phyloP scores from a whole-genome alignment of 306 rosid species.

The Vigna unguiculata region DNA sequence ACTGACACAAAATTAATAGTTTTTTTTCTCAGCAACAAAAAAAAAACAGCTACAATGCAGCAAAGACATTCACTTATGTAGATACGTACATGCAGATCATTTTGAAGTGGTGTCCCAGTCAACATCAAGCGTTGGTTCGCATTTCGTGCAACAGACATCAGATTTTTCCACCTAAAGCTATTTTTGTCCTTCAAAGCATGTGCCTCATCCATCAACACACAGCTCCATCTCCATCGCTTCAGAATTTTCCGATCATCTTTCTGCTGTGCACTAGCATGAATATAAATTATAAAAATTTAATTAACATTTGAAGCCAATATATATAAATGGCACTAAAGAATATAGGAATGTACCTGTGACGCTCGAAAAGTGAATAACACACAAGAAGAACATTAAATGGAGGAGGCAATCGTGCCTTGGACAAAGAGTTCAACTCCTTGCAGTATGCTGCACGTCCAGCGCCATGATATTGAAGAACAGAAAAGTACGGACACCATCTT shows the following conservation, averaged over 20 bases:
- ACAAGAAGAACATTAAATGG: conserved; percentile 96
- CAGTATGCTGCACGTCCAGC: conserved; percentile 76
- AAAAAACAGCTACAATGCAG: conserved; percentile 25
- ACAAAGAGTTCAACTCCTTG: conserved; percentile 78
- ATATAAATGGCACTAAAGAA: neutral
- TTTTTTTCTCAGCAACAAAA: conserved; percentile 26
- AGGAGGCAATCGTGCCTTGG: conserved; percentile 86
- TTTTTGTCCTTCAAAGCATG: conserved; percentile 96
- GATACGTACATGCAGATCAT: conserved; percentile 86
- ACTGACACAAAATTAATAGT: neutral
- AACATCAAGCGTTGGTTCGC: conserved; percentile 96
- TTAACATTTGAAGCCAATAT: conserved; percentile 9
- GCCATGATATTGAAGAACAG: conserved; percentile 92
- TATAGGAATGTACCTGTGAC: conserved; percentile 78
- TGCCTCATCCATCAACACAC: conserved; percentile 99
- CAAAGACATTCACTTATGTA: conserved; percentile 24
- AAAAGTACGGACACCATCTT: conserved; percentile 90
- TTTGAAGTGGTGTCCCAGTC: conserved; percentile 98
- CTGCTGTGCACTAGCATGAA: conserved; percentile 83
- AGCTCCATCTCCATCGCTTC: conserved; percentile 97
- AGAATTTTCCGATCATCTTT: conserved; percentile 93
- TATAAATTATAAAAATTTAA: conserved; percentile 47
- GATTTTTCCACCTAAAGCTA: conserved; percentile 96
- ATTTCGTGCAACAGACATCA: conserved; percentile 90
- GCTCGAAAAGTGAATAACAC: conserved; percentile 95